phyloP scores from a whole-genome alignment of 139 green algal species.

The Parachlorella kessleri region DNA sequence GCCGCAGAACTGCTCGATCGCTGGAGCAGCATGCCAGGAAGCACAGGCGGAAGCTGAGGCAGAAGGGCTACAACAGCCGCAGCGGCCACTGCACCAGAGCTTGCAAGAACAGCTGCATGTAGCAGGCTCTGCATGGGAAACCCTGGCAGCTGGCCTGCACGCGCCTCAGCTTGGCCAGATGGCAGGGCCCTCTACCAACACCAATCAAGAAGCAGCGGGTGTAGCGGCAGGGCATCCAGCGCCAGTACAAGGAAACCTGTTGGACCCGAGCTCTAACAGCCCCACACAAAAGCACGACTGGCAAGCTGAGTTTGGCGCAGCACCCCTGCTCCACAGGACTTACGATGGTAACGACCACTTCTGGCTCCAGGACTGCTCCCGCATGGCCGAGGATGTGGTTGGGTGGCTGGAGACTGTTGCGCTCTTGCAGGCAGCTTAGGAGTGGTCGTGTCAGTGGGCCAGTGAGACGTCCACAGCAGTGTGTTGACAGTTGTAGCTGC shows the following conservation, averaged over 20 bases:
- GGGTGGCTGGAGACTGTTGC: slow-evolving; percentile 4
- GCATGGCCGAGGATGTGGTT: slow-evolving; percentile 20
- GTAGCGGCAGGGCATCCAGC: not conserved
- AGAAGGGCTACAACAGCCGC: too few relatives aligned
- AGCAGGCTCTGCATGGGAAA: too few relatives aligned
- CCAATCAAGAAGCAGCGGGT: not conserved
- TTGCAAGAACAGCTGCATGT: too few relatives aligned
- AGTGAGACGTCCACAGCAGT: too few relatives aligned
- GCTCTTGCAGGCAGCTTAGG: too few relatives aligned
- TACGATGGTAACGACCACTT: slow-evolving; percentile 28
- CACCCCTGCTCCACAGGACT: not conserved
- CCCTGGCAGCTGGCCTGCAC: too few relatives aligned
- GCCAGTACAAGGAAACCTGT: not conserved
- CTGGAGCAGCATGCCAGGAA: too few relatives aligned
- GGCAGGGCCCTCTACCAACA: not conserved
- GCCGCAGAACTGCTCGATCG: too few relatives aligned
- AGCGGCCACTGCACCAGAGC: too few relatives aligned
- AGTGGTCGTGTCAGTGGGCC: too few relatives aligned
- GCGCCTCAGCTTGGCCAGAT: not conserved
- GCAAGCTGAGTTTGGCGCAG: not conserved
- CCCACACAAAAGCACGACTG: not conserved
- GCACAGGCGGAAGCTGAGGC: too few relatives aligned
- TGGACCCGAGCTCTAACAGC: not conserved
- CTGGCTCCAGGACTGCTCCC: not conserved
- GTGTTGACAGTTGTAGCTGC: too few relatives aligned